These are phyloP conservation scores for Nothomitra cinnamomea DNA, from an alignment of 2,329 filamentous ascomycete genomes.

Conservation along the genomic window DNA sequence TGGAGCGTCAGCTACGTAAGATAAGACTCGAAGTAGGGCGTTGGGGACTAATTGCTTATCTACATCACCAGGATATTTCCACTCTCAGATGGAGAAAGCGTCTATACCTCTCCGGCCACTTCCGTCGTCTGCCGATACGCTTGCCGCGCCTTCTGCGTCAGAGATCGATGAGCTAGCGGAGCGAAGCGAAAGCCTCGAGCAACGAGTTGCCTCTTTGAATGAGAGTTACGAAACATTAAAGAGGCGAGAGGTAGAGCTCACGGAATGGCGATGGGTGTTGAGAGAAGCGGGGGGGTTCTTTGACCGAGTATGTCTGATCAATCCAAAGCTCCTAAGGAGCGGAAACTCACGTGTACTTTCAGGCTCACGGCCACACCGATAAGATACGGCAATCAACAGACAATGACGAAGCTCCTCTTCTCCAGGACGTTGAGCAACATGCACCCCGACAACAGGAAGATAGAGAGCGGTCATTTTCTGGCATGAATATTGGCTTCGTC, in stretches of 20 bases:
- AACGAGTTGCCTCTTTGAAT: constrained; percentile 78
- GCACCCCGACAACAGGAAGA: constrained; percentile 32
- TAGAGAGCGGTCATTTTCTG: constrained; percentile 68
- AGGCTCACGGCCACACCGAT: constrained; percentile 85
- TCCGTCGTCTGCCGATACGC: constrained; percentile 73
- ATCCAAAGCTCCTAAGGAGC: no score
- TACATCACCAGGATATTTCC: constrained; percentile 68
- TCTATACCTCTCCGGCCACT: constrained; percentile 74
- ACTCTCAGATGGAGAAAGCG: constrained; percentile 87
- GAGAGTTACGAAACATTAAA: constrained; percentile 98
- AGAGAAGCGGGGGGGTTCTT: constrained; percentile 96
- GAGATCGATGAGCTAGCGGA: constrained; percentile 95
- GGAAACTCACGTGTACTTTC: constrained; percentile 5
- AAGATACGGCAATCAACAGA: constrained; percentile 83
- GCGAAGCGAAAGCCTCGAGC: constrained; percentile 80
- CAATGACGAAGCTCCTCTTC: constrained; percentile 80
- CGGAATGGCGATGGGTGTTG: constrained; percentile 96
- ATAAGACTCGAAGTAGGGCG: constrained; percentile 13
- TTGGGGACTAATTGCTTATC: neutral
- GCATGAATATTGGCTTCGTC: constrained; percentile 98
- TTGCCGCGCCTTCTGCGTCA: constrained; percentile 74
- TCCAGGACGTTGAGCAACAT: constrained; percentile 84
- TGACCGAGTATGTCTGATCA: constrained; percentile 41
- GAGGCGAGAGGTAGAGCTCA: constrained; percentile 91
- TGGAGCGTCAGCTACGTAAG: constrained; percentile 90